Evolutionary conservation across 2,329 filamentous ascomycete genomes (phyloP), one percentile per base, ranked within the genome.

Genomic region (Cercospora zeae-maydis): DNA sequence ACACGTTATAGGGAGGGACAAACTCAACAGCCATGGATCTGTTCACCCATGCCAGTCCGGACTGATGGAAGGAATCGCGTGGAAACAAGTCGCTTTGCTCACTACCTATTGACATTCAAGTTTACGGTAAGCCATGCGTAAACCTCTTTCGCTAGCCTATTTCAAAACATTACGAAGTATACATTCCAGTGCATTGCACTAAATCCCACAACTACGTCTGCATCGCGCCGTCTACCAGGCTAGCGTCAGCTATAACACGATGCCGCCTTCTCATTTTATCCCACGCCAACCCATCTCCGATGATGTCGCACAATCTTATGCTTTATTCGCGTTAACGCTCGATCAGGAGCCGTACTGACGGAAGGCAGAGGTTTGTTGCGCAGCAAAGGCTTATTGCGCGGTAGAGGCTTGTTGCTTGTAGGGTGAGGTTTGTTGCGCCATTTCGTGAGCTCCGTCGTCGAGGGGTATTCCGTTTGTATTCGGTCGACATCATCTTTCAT

Each of bases 311-410:
- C 24, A 14, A 60, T 60, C 33, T 33, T 39, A 31, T 53, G 33
- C 58, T 54, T 60, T 47, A 53, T 31, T n/a, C 58, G 31, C 34
- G 53, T 37, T 21, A 53, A 34, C 8, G 21, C 47, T 10, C 49
- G 45, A 53, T 60, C 58, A 30, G 58, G 58, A 49, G 47, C 58
- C 14, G 58, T 53, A 14, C 47, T 42, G 19, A 54, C 49, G 27
- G 58, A 31, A 16, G 58, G 49, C 19, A 59, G 31, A n/a, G 45
- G 42, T 59, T 49, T 51, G 42, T 59, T 36, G 37, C 37, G 27
- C 39, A 27, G 39, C n/a, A 60, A 42, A 16, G 47, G 47, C 24
- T 60, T 60, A n/a, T 24, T 47, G 27, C 37, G n/a, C n/a, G n/a
- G n/a, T n/a, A n/a, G n/a, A 16, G 47, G 47, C 24, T 60, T 60